Evolutionary conservation across 2,329 filamentous ascomycete genomes (phyloP), one percentile per base, ranked within the genome.

Genomic region (Diaporthe sp.): DNA sequence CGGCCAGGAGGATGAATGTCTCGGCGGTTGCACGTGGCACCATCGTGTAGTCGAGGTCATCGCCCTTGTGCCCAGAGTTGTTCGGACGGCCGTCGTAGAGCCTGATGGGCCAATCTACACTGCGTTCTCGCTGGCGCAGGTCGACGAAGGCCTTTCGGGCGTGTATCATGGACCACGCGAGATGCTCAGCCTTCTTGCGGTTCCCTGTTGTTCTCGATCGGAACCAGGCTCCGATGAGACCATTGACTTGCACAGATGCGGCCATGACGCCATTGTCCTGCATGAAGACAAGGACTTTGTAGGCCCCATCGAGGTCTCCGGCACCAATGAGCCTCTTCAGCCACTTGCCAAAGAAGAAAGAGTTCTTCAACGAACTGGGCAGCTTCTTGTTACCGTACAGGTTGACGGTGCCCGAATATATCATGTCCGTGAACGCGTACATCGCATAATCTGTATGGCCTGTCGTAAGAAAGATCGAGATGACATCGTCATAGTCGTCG

Each of bases 301-400:
- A 88, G 4, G 95, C 94, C 2, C 93, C 93, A 74, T 94, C 90
- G 19, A 94, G 84, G 78, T 95, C 90, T 2, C 92, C 92, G 75
- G 92, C 90, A 22, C 92, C 93, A 74, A 97, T 94, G 12, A 97
- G 89, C 68, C 94, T 92, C 83, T 96, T 96, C 80, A 98, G 89
- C 96, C 95, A 98, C 79, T 95, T 96, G 46, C 93, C 94, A 78
- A 95, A 94, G 83, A 98, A 94, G 83, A 95, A 96, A 77, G 93
- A 92, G 82, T 97, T 97, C 68, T 86, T 87, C 53, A 91, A 83
- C 12, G 86, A 83, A 0, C 86, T 85, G 1, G 89, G 89, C 74
- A 91, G 83, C 69, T 80, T 82, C 10, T 80, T 79, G 68, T 79
- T 81, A 74, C 85, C 85, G 70, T 84, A 85, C 67, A 90, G 80